phyloP scores from a whole-genome alignment of 106 monocot genomes.

The Allium sativum region DNA sequence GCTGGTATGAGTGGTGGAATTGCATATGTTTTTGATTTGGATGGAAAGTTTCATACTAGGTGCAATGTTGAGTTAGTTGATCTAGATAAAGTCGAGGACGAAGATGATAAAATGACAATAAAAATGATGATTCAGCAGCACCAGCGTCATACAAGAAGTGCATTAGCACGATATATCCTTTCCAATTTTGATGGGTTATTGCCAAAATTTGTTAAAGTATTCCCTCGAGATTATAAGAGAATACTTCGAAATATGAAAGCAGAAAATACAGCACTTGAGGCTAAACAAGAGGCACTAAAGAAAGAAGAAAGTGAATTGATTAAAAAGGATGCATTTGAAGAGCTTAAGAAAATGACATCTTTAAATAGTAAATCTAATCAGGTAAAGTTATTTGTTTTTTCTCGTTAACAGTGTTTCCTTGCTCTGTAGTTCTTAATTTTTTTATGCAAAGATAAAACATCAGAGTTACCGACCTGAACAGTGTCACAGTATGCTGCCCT shows the following conservation, averaged over 20 bases:
- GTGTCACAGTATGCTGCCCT: no score
- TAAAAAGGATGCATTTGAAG: constrained; percentile 62
- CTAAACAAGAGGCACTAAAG: constrained; percentile 40
- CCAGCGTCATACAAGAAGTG: constrained; percentile 66
- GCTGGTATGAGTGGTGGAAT: constrained; percentile 99
- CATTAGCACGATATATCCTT: constrained; percentile 58
- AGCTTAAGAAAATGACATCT: constrained; percentile 49
- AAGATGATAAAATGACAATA: constrained; percentile 70
- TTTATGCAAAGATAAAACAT: no score
- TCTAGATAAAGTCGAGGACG: constrained; percentile 84
- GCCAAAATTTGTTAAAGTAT: constrained; percentile 85
- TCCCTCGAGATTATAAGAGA: constrained; percentile 91
- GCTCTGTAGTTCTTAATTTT: no score
- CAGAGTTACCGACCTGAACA: no score
- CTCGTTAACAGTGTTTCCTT: no score
- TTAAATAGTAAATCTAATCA: constrained; percentile 16
- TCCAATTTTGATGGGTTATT: constrained; percentile 52
- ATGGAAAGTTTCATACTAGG: constrained; percentile 49
- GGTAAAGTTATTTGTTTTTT: constrained; percentile 7
- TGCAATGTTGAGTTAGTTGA: constrained; percentile 83
- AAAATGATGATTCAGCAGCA: constrained; percentile 94
- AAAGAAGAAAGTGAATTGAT: constrained; percentile 54
- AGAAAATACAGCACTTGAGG: constrained; percentile 42
- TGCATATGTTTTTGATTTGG: constrained; percentile 82
- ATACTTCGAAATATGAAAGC: constrained; percentile 54